Evolutionary conservation across 306 rosid species (phyloP), one percentile per base, ranked within the genome.

Genomic region (Heteromeles arbutifolia): DNA sequence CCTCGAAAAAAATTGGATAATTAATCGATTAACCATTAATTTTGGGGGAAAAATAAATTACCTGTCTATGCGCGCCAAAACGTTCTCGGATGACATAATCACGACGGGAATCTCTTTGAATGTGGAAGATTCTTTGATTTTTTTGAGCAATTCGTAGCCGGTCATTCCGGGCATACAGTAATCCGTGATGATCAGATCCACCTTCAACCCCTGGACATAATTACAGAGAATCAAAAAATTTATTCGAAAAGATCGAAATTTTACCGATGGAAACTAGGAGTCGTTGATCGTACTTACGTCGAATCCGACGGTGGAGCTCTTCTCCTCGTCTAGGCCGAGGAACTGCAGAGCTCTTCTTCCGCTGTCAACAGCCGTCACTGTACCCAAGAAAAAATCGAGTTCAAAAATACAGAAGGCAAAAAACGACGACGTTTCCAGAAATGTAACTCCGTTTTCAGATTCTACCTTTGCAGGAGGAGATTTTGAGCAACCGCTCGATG

Each of bases 131-230:
- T 89, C 97, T 93, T 95, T 95, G 44, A 95, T 92, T 82, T 90
- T 92, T 84, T 95, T 90, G 25, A 95, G 93, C 83, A 95, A 82
- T 43, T 95, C 99, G 75, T 90, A 95, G 21, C 99, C 99, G 21
- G 97, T 90, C 97, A 95, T 92, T 77, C 90, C 99, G 24, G 99
- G 99, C 99, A 95, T 95, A 67, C 99, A 95, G 65, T 95, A 95
- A 31, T 95, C 99, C 4, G 99, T 95, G 75, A 95, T 95, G 26
- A 95, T 93, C 83, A 95, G 91, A 89, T 95, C 99, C 61, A 95
- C 99, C 85, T 95, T 95, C 78, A 92, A 83, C 22, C 81, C 75
- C 83, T 90, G 83, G 29, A 17, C 8, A 24, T 78, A 78, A 53
- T 8, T 2, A 29, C 59, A 11, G 22, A 18, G 31, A n/a, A 31